phyloP scores from a whole-genome alignment of 202 grass and related monocot species.

The Cymbopogon flexuosus region DNA sequence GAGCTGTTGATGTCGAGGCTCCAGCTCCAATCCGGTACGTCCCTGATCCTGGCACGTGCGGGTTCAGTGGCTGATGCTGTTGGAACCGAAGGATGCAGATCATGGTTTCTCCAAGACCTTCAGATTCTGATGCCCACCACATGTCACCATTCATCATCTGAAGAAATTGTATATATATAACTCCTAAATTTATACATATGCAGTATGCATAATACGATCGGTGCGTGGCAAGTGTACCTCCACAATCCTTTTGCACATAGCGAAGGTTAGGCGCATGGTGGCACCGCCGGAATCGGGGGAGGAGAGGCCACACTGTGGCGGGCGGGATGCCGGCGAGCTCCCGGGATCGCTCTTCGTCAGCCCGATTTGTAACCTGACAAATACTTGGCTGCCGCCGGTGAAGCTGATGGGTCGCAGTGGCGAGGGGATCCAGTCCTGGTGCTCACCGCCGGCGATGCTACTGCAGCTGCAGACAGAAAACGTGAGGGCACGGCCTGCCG shows the following conservation, averaged over 20 bases:
- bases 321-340: not conserved
- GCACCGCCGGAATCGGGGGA: not conserved
- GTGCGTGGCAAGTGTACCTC: conserved; percentile 38
- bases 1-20: not conserved
- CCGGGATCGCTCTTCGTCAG: not conserved
- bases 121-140: conserved; percentile 30
- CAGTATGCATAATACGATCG: no score
- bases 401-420: conserved; percentile 38
- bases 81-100: conserved; percentile 50
- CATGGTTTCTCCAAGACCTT: conserved; percentile 32
- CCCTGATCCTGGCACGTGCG: not conserved
- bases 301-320: not conserved
- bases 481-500: conserved; percentile 5
- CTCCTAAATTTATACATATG: no score
- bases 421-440: conserved; percentile 40
- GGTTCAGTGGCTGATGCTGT: conserved; percentile 3
- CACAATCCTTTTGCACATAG: conserved; percentile 55
- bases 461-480: conserved; percentile 38
- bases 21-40: not conserved
- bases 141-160: conserved; percentile 70
- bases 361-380: conserved; percentile 56
- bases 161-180: not conserved
- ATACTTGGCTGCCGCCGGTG: conserved; percentile 41
- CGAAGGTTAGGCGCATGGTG: conserved; percentile 10
- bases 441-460: conserved; percentile 5